phyloP scores from a whole-genome alignment of 805 yeast species.

The Yamadazyma olivae region DNA sequence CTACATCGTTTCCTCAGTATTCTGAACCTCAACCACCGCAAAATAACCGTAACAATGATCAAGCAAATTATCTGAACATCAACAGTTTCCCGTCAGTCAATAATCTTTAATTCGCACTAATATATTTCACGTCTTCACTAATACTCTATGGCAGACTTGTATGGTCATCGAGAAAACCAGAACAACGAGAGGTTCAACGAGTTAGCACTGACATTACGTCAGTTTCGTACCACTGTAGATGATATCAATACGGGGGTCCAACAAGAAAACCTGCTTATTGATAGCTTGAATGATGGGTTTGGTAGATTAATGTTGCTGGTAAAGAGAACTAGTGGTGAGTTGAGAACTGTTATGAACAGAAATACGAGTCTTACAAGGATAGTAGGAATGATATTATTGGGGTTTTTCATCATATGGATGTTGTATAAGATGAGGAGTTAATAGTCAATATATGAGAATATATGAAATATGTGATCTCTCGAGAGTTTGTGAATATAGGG shows the following conservation, averaged over 20 bases:
- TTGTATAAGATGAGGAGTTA: slow-evolving; percentile 32
- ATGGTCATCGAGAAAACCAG: slow-evolving; percentile 40
- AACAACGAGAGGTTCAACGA: slow-evolving; percentile 42
- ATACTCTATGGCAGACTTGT: slow-evolving; percentile 19
- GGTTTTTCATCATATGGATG: slow-evolving; percentile 37
- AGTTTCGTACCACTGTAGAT: slow-evolving; percentile 40
- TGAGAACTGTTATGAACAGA: slow-evolving; percentile 38
- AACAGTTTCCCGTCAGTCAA: slow-evolving; percentile 25
- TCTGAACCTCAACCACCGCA: too few species aligned
- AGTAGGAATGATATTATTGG: slow-evolving; percentile 31
- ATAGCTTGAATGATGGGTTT: slow-evolving; percentile 37
- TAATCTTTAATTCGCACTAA: slow-evolving; percentile 8
- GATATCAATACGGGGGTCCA: slow-evolving; percentile 41
- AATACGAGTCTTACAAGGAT: slow-evolving; percentile 39
- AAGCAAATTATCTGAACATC: slow-evolving; percentile 25
- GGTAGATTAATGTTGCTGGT: slow-evolving; percentile 35
- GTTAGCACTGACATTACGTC: slow-evolving; percentile 40
- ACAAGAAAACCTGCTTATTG: slow-evolving; percentile 37
- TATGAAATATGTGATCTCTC: neutral
- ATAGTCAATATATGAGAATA: neutral
- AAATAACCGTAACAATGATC: slow-evolving; percentile 3
- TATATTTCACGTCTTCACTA: neutral
- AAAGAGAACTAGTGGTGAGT: slow-evolving; percentile 38
- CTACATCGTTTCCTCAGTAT: too few species aligned
- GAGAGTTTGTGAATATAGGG: too few species aligned